Base-by-base conservation (phyloP, 2,329 filamentous ascomycete species). In the Gyromitra esculenta region DNA sequence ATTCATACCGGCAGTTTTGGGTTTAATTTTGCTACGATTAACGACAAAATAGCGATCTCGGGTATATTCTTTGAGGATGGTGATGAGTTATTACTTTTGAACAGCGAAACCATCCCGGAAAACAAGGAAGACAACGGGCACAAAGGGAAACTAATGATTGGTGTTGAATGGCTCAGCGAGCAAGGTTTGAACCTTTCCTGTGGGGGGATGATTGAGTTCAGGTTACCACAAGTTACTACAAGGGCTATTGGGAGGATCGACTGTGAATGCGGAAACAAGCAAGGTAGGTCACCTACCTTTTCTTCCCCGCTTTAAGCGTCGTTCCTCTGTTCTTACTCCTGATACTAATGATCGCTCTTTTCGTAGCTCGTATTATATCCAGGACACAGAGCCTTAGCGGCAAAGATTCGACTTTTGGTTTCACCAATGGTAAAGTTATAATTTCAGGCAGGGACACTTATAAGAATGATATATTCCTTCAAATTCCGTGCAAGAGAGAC, bases 51-150 rank as follows among this genome's bases (percentile, higher is more conserved):
- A 31, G 35, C 6, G 31, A 64, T 63, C 25, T 65, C 59, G 39
- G 70, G 64, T 31, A 18, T 62, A 6, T 21, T 77, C 7, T 77
- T 74, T 43, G 75, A 74, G 45, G 64, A 66, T 60, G 48, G 63
- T 5, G 71, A 74, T 65, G 70, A 77, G n/a, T 18, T 74, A 9
- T 37, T 77, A 68, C 7, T 74, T 65, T 39, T 77, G 31, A 77
- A 77, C 41, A 54, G 15, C 45, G 64, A 25, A 59, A 50, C 69
- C 11, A 5, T 60, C 31, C 43, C 48, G 15, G 50, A 15, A 41
- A 35, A n/a, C n/a, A 21, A 18, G 21, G 48, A 54, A 35, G 21
- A 18, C 5, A 41, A 54, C 41, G 54, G 39, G 7, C 21, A 6
- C 15, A 56, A 48, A 56, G 65, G 56, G 48, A 73, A 43, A 54